phyloP scores from a whole-genome alignment of 371 early-diverging fungal species.

The Mortierella sp. region DNA sequence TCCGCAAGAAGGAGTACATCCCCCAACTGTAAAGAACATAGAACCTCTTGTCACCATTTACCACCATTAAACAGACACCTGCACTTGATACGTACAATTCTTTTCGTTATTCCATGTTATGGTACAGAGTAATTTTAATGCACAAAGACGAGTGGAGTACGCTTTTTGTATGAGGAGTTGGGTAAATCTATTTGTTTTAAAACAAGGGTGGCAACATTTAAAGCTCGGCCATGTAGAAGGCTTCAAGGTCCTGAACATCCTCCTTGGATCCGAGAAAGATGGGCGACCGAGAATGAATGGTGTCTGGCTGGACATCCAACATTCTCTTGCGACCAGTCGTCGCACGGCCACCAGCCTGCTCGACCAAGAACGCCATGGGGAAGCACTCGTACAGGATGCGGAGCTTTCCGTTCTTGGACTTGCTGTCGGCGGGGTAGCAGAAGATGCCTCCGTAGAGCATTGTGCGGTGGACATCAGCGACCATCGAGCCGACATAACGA shows the following conservation, averaged over 20 bases:
- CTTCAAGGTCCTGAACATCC: constrained; percentile 90
- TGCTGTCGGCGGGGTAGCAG: constrained; percentile 88
- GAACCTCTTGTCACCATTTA: constrained; percentile 1
- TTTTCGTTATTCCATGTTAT: not conserved
- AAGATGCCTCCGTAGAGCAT: constrained; percentile 95
- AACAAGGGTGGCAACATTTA: constrained; percentile 3
- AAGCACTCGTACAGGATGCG: constrained; percentile 98
- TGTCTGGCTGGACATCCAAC: constrained; percentile 89
- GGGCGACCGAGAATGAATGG: constrained; percentile 93
- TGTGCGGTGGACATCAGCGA: constrained; percentile 98
- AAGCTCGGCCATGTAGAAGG: constrained; percentile 60
- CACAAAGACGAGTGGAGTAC: not conserved
- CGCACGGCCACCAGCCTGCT: constrained; percentile 97
- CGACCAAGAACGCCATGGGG: constrained; percentile 96
- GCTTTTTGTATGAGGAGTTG: not conserved
- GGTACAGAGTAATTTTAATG: not conserved
- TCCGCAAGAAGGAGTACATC: constrained; percentile 46
- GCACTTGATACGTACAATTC: not conserved
- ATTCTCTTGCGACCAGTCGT: constrained; percentile 86
- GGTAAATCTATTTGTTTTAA: not conserved
- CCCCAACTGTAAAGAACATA: constrained; percentile 22
- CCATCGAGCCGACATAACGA: constrained; percentile 98
- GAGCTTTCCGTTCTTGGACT: constrained; percentile 94
- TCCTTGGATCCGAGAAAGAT: constrained; percentile 94
- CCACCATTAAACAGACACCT: not conserved